These are phyloP conservation scores for Globomyces pollinis-pini DNA, from an alignment of 192 early-diverging fungal genomes.

Conservation along the genomic window DNA sequence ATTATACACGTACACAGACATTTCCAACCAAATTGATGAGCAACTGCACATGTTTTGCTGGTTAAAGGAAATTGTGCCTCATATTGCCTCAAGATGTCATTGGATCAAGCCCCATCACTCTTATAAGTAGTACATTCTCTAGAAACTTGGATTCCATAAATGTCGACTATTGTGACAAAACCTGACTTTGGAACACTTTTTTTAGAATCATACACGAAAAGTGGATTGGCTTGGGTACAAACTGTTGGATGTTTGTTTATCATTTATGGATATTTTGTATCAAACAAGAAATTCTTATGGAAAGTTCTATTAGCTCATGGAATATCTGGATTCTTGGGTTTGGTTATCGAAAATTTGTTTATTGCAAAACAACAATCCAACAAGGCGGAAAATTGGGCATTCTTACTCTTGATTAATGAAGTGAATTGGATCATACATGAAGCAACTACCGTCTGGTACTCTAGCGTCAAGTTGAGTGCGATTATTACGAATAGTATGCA, in stretches of 20 bases:
- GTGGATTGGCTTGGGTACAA: slow-evolving; percentile 3
- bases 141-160: too few species aligned
- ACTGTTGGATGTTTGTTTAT: not conserved
- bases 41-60: too few species aligned
- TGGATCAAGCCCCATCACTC: too few species aligned
- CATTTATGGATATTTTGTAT: slow-evolving; percentile 1
- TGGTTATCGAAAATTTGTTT: slow-evolving; percentile 1
- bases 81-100: too few species aligned
- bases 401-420: slow-evolving; percentile 14
- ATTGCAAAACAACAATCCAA: not conserved
- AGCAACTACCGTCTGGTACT: slow-evolving; percentile 8
- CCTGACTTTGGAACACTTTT: slow-evolving; percentile 5
- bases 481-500: not conserved
- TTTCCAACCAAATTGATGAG: too few species aligned
- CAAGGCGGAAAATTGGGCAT: not conserved
- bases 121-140: too few species aligned
- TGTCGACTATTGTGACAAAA: too few species aligned
- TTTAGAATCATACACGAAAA: not conserved
- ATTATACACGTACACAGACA: too few species aligned
- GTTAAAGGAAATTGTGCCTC: too few species aligned
- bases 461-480: slow-evolving; percentile 2
- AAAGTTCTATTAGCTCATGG: slow-evolving; percentile 5
- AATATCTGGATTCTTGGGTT: not conserved
- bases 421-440: slow-evolving; percentile 26
- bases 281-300: slow-evolving; percentile 4